These are phyloP conservation scores for Lactarius hengduanensis DNA, from an alignment of 768 basidiomycete genomes.

Conservation along the genomic window DNA sequence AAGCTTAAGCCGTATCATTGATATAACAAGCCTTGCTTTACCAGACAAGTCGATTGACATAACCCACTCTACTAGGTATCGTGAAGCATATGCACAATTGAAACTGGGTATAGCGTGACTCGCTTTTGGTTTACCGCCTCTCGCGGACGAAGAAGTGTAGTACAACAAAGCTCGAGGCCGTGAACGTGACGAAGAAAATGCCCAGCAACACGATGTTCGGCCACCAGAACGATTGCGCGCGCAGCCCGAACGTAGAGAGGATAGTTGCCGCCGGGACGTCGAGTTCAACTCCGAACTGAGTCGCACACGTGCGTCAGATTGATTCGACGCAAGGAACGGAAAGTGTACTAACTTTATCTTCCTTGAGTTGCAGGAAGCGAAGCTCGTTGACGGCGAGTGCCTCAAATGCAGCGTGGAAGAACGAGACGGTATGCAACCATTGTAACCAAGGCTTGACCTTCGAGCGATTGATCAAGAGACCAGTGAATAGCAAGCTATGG, in stretches of 20 bases:
- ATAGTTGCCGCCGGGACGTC: slow-evolving; percentile 97
- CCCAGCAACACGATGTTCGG: slow-evolving; percentile 86
- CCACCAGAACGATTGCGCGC: slow-evolving; percentile 98
- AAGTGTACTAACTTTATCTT: slow-evolving; percentile 64
- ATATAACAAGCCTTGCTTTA: background rate
- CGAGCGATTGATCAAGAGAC: slow-evolving; percentile 91
- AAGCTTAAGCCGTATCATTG: too few relatives aligned
- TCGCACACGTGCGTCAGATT: slow-evolving; percentile 14
- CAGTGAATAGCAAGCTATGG: slow-evolving; percentile 87
- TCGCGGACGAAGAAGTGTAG: slow-evolving; percentile 92
- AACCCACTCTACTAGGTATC: slow-evolving; percentile 20
- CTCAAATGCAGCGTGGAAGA: slow-evolving; percentile 99
- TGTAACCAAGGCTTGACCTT: slow-evolving; percentile 67
- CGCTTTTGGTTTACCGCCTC: slow-evolving; percentile 40
- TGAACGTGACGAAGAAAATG: slow-evolving; percentile 84
- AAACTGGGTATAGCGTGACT: slow-evolving; percentile 11
- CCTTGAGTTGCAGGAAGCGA: slow-evolving; percentile 88
- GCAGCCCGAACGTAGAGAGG: slow-evolving; percentile 89
- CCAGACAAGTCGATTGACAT: slow-evolving; percentile 4
- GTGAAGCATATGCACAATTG: background rate
- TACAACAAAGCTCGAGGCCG: slow-evolving; percentile 69
- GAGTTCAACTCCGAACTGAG: slow-evolving; percentile 93
- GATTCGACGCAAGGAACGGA: background rate
- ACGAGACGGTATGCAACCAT: slow-evolving; percentile 90
- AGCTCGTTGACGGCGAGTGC: slow-evolving; percentile 97